Evolutionary conservation across 345 rosid species (phyloP).

Genomic region (Eucalyptus polybractea): DNA sequence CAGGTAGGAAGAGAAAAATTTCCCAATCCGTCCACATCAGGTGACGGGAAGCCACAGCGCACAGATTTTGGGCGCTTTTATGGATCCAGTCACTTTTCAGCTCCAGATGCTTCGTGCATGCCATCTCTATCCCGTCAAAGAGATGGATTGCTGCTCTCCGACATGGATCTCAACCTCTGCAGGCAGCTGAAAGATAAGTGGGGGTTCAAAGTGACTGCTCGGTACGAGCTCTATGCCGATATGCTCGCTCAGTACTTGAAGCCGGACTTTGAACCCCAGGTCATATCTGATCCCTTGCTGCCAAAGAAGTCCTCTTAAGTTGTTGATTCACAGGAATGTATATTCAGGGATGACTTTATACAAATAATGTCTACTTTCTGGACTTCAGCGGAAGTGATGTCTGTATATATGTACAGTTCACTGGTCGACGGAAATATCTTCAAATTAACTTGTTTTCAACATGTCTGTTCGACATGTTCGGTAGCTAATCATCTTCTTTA

Average conservation of each 20-base stretch:
- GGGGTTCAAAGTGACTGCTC: conserved; percentile 84
- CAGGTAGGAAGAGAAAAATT: conserved; percentile 85
- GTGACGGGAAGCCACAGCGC: conserved; percentile 83
- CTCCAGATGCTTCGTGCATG: conserved; percentile 37
- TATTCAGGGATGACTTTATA: not conserved
- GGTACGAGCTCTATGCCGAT: conserved; percentile 62
- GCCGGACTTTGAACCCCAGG: conserved; percentile 70
- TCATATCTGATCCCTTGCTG: conserved; percentile 62
- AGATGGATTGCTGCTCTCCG: conserved; percentile 71
- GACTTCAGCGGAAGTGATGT: not conserved
- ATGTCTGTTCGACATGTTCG: too few relatives aligned
- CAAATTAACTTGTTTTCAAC: too few relatives aligned
- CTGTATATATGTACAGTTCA: not conserved
- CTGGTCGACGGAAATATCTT: too few relatives aligned
- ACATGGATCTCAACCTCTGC: conserved; percentile 90
- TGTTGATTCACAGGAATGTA: not conserved
- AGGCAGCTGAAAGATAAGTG: conserved; percentile 88
- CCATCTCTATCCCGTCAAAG: conserved; percentile 66
- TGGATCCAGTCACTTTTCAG: conserved; percentile 85
- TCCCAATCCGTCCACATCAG: conserved; percentile 84
- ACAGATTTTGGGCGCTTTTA: conserved; percentile 81
- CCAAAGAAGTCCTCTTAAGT: conserved; percentile 41
- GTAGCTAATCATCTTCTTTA: too few relatives aligned
- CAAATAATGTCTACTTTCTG: not conserved
- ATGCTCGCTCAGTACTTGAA: conserved; percentile 42